These are phyloP conservation scores for Hydnum rufescens DNA, from an alignment of 768 basidiomycete species.

Conservation along the genomic window DNA sequence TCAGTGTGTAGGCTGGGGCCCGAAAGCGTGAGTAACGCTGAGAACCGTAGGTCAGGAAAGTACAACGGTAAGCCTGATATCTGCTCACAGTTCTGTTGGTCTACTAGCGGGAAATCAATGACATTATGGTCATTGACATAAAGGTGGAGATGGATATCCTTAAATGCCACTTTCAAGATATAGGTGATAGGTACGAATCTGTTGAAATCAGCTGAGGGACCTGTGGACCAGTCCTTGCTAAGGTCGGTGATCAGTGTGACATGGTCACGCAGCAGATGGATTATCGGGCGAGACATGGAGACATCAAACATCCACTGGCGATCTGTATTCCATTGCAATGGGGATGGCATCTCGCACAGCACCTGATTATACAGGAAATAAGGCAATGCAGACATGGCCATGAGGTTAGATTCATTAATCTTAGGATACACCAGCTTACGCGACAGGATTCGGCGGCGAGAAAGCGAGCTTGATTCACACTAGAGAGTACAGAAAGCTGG, in stretches of 20 bases:
- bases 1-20: constrained; percentile 35
- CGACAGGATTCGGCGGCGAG: constrained; percentile 59
- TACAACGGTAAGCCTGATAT: neutral
- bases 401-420: constrained; percentile 3
- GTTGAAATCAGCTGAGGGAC: constrained; percentile 58
- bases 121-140: constrained; percentile 95
- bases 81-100: constrained; percentile 62
- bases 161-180: constrained; percentile 42
- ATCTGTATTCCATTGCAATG: constrained; percentile 61
- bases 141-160: constrained; percentile 56
- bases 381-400: constrained; percentile 5
- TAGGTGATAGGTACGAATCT: constrained; percentile 77
- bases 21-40: constrained; percentile 53
- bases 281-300: constrained; percentile 44
- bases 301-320: constrained; percentile 67
- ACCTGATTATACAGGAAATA: constrained; percentile 13
- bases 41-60: neutral
- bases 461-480: constrained; percentile 72
- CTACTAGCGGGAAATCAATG: constrained; percentile 65
- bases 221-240: constrained; percentile 78
- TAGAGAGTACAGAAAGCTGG: constrained; percentile 55
- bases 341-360: constrained; percentile 38
- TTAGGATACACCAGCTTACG: no score
- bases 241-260: constrained; percentile 87
- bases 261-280: constrained; percentile 79